A percentile compares a stretch with the other conserved stretches of the same genome.
phyloP scores from a whole-genome alignment of 1,139 yeast species.

The Saccharomyces uvarum region DNA sequence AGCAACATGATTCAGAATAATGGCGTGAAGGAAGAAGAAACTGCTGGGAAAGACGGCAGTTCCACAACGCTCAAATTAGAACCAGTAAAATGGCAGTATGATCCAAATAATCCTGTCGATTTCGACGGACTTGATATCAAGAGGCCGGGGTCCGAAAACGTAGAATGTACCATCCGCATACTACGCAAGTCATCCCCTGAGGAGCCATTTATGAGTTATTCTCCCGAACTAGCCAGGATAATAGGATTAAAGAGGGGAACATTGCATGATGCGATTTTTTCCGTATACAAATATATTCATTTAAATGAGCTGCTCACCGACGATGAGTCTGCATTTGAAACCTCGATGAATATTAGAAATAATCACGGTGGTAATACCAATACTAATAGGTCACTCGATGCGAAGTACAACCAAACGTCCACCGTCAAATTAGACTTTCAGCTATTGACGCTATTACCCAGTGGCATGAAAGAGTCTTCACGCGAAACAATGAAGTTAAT shows the following conservation, averaged over 20 bases:
- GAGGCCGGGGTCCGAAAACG: slow-evolving; percentile 56
- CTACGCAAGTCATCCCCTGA: slow-evolving; percentile 62
- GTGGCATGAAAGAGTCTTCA: background rate
- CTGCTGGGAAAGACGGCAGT: background rate
- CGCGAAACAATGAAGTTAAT: slow-evolving; percentile 18
- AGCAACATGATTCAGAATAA: background rate
- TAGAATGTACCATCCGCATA: slow-evolving; percentile 58
- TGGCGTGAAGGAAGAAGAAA: background rate
- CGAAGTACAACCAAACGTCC: background rate
- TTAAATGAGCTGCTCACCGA: slow-evolving; percentile 1
- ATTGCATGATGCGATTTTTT: slow-evolving; percentile 71
- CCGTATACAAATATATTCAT: slow-evolving; percentile 65
- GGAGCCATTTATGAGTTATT: slow-evolving; percentile 39
- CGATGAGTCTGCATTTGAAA: slow-evolving; percentile 4
- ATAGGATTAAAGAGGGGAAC: slow-evolving; percentile 66
- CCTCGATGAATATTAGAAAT: background rate
- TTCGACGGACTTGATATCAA: slow-evolving; percentile 81
- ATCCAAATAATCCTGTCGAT: slow-evolving; percentile 38
- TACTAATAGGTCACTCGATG: background rate
- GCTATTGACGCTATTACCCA: background rate
- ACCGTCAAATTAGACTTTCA: background rate
- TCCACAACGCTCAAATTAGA: background rate
- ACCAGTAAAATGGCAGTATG: slow-evolving; percentile 58
- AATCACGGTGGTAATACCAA: background rate
- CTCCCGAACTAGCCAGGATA: slow-evolving; percentile 51